Evolutionary conservation across 2,329 filamentous ascomycete genomes (phyloP).

Genomic region (Pezicula carpinea): DNA sequence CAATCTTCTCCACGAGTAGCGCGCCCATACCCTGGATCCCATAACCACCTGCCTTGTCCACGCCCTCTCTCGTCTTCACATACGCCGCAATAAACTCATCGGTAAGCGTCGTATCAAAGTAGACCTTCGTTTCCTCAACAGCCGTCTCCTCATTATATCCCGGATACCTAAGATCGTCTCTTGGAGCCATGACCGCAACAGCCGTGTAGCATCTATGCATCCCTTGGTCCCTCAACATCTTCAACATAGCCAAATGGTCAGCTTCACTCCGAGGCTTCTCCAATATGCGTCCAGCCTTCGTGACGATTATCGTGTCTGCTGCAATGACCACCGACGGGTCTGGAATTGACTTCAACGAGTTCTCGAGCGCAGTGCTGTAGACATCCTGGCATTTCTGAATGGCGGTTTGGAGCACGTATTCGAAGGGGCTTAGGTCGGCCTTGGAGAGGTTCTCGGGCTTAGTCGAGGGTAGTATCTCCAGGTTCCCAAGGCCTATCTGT

Average conservation of each 20-base stretch:
- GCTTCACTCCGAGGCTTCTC: slow-evolving; percentile 85
- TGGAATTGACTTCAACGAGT: slow-evolving; percentile 30
- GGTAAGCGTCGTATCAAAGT: slow-evolving; percentile 68
- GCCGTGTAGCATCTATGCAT: slow-evolving; percentile 83
- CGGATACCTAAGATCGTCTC: slow-evolving; percentile 74
- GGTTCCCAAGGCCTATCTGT: slow-evolving; percentile 71
- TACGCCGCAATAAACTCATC: slow-evolving; percentile 85
- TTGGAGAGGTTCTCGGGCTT: slow-evolving; percentile 86
- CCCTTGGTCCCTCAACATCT: slow-evolving; percentile 70
- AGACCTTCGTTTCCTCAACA: slow-evolving; percentile 89
- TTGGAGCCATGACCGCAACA: slow-evolving; percentile 76
- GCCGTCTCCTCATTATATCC: slow-evolving; percentile 79
- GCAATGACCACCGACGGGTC: slow-evolving; percentile 85
- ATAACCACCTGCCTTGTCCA: slow-evolving; percentile 94
- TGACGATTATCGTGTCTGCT: slow-evolving; percentile 87
- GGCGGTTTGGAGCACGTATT: slow-evolving; percentile 88
- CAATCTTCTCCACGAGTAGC: slow-evolving; percentile 82
- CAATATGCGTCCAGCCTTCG: slow-evolving; percentile 68
- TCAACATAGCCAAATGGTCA: slow-evolving; percentile 81
- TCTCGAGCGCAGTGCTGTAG: slow-evolving; percentile 33
- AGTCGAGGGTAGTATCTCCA: slow-evolving; percentile 81
- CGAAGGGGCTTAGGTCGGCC: slow-evolving; percentile 65
- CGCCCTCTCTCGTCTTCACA: slow-evolving; percentile 82
- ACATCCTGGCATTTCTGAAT: slow-evolving; percentile 78
- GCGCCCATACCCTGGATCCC: slow-evolving; percentile 86